Conservation (phyloP, 225 moss, liverwort and hornwort genomes). For the Takakia lepidozioides region DNA sequence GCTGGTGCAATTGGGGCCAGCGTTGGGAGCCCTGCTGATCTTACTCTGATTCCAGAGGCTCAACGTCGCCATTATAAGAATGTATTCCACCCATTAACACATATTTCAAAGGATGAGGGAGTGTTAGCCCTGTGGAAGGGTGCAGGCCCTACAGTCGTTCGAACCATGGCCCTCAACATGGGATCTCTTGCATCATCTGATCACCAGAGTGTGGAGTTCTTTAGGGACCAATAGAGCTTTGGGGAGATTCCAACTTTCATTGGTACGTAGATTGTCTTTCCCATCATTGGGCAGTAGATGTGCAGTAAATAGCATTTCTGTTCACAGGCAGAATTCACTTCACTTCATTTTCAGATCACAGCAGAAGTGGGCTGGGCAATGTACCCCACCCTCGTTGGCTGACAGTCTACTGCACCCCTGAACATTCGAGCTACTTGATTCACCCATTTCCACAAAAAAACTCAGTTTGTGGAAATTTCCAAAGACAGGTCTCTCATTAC, state of each 20-base stretch:
- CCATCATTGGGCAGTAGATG: too few relatives aligned
- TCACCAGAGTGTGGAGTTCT: constrained; percentile 76
- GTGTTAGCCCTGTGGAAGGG: constrained; percentile 60
- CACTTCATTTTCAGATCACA: too few relatives aligned
- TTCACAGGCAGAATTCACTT: too few relatives aligned
- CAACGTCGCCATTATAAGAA: constrained; percentile 76
- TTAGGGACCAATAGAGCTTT: constrained; percentile 67
- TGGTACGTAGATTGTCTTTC: constrained; percentile 13
- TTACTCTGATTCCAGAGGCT: constrained; percentile 83
- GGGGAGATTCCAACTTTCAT: constrained; percentile 72
- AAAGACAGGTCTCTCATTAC: too few relatives aligned
- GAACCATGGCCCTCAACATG: constrained; percentile 95
- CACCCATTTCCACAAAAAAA: too few relatives aligned
- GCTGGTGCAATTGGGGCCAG: constrained; percentile 93
- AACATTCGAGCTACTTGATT: too few relatives aligned
- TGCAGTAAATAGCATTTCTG: too few relatives aligned
- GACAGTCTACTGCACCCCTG: too few relatives aligned
- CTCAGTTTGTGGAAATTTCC: too few relatives aligned
- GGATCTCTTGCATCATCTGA: constrained; percentile 97
- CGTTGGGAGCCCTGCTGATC: constrained; percentile 90
- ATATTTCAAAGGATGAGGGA: constrained; percentile 44
- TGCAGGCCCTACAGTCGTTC: constrained; percentile 57
- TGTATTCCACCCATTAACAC: constrained; percentile 67
- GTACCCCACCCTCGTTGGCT: too few relatives aligned
- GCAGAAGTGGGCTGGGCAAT: too few relatives aligned